Evolutionary conservation across 2,329 filamentous ascomycete species (phyloP), one percentile per base, ranked within the genome.

Genomic region (Blumeria hordei): DNA sequence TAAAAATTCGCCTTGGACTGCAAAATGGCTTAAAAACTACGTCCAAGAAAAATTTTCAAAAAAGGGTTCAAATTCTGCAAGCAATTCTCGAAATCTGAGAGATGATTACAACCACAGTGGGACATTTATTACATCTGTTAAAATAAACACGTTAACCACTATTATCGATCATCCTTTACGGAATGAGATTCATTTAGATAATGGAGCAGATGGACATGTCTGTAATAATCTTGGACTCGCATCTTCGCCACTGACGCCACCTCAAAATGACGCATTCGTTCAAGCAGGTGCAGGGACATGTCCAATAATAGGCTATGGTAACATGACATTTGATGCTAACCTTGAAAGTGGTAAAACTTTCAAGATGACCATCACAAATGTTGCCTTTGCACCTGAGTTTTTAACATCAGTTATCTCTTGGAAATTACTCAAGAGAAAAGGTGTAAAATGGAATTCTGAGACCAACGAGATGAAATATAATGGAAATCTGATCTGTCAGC

Each of bases 381-480:
- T 35, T 51, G 49, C 49, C n/a, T 51, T 51, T 51, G 49, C 49
- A 28, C 49, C 33, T n/a, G 49, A 51, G 3, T 51, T 28, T 51
- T 16, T 51, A 11, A 51, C 49, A 12, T 28, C 49, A 51, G 28
- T 51, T n/a, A 14, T 51, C 2, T 51, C 49, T 36, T 36, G 28
- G 49, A 51, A 51, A n/a, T 10, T 14, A 28, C 21, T 51, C 7
- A 36, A 51, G 21, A 34, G 21, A 51, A 51, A 35, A 18, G 28
- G 9, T 16, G 33, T 51, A 6, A 51, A 51, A 51, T 51, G 28
- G 49, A 28, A 36, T 14, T 51, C 49, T 11, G 49, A 51, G 9
- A 51, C 33, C 3, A 51, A 51, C 21, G 21, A 9, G 9, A 51
- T 51, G 49, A 51, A 11, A 35, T 51, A 34, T 34, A 18, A 51